Conservation (phyloP, 2,329 filamentous ascomycete species). For the Knoxdaviesia proteae region DNA sequence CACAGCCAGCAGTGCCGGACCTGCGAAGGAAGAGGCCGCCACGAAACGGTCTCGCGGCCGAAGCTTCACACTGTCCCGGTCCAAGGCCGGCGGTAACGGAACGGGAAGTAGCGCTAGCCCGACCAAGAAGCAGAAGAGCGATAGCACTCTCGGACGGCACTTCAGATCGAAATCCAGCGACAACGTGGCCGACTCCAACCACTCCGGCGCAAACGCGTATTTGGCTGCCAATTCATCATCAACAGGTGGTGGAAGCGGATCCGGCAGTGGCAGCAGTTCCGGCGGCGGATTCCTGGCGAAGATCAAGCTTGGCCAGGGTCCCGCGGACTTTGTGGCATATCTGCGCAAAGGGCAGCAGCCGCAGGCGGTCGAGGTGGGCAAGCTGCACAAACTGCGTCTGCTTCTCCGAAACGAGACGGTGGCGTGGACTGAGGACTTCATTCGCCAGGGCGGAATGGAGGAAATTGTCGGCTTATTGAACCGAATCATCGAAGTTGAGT, state of each 20-base stretch:
- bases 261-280: conserved; percentile 28
- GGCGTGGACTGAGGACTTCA: conserved; percentile 84
- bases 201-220: conserved; percentile 12
- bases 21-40: too few relatives aligned
- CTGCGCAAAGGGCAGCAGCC: conserved; percentile 64
- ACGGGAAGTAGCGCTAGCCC: conserved; percentile 28
- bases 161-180: conserved; percentile 55
- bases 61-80: conserved; percentile 57
- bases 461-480: conserved; percentile 74
- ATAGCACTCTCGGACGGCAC: conserved; percentile 39
- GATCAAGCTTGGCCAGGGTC: conserved; percentile 52
- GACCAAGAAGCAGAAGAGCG: conserved; percentile 53
- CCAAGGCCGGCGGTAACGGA: too few relatives aligned
- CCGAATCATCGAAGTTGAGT: conserved; percentile 87
- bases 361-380: conserved; percentile 74
- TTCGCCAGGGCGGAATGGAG: conserved; percentile 74
- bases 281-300: conserved; percentile 41
- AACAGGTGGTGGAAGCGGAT: conserved; percentile 1
- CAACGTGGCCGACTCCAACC: conserved; percentile 40
- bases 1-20: too few relatives aligned
- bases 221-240: too few relatives aligned
- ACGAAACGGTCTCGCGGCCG: conserved; percentile 44
- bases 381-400: conserved; percentile 78
- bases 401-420: conserved; percentile 88
- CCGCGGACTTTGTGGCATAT: conserved; percentile 72